phyloP scores from a whole-genome alignment of 202 grass and related monocot species.

The Thinopyrum obtusiflorum region DNA sequence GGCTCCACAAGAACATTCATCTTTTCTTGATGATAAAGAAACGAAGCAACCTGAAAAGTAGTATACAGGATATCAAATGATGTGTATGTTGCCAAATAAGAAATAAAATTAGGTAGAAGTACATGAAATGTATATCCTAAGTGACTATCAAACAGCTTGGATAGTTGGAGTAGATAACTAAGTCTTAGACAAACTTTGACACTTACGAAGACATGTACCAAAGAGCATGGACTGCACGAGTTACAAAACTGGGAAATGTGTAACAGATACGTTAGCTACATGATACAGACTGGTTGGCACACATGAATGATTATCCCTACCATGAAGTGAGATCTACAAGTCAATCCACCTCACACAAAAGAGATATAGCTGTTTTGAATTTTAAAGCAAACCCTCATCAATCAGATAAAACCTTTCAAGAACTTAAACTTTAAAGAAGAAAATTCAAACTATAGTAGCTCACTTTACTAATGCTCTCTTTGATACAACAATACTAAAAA shows the following conservation, averaged over 20 bases:
- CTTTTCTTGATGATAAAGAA: slow-evolving; percentile 91
- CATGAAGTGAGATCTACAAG: background rate
- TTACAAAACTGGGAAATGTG: slow-evolving; percentile 9
- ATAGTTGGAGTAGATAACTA: background rate
- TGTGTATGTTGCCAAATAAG: background rate
- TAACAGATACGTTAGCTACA: background rate
- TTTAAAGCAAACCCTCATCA: slow-evolving; percentile 18
- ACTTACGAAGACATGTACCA: slow-evolving; percentile 8
- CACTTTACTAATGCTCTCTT: slow-evolving; percentile 1
- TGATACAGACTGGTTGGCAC: background rate
- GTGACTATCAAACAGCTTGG: background rate
- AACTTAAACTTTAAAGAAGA: slow-evolving; percentile 1
- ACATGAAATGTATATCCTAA: background rate
- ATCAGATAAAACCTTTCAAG: slow-evolving; percentile 7
- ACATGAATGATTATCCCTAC: slow-evolving; percentile 1
- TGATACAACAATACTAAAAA: background rate
- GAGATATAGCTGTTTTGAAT: background rate
- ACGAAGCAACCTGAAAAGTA: slow-evolving; percentile 69
- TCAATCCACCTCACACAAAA: too few relatives aligned
- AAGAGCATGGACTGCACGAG: background rate
- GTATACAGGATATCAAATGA: slow-evolving; percentile 26
- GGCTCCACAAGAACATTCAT: slow-evolving; percentile 99
- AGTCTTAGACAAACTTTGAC: background rate
- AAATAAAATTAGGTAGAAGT: slow-evolving; percentile 7
- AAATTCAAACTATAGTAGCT: background rate